A percentile compares a stretch with the other conserved stretches of the same genome.
phyloP scores from a whole-genome alignment of 257 asterid genomes.

The Paulownia fortunei region DNA sequence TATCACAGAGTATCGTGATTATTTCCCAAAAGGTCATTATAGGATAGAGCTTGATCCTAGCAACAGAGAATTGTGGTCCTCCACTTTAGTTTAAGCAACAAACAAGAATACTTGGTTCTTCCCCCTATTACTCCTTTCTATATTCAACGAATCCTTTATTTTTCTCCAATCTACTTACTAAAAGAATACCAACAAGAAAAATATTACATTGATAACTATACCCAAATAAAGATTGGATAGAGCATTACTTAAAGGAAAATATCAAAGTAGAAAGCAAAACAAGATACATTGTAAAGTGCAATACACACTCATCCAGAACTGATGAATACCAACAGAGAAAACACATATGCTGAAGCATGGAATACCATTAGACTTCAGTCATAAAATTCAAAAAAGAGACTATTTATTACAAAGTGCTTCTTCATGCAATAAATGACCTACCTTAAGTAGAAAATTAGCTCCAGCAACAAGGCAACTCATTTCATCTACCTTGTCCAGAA shows the following conservation, averaged over 20 bases:
- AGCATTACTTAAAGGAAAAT: neutral
- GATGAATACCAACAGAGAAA: slow-evolving; percentile 7
- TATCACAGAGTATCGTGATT: neutral
- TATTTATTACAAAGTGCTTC: neutral
- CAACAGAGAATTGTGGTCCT: neutral
- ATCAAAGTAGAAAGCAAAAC: neutral
- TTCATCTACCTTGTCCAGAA: slow-evolving; percentile 93
- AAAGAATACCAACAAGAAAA: neutral
- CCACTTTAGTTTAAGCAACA: neutral
- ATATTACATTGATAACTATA: neutral
- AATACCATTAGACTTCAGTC: slow-evolving; percentile 8
- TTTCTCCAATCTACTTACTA: neutral
- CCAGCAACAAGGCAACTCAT: slow-evolving; percentile 96
- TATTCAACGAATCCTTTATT: neutral
- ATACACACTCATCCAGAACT: neutral
- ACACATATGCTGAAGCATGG: neutral
- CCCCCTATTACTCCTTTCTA: neutral
- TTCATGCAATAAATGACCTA: slow-evolving; percentile 37
- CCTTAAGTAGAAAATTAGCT: slow-evolving; percentile 93
- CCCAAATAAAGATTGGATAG: slow-evolving; percentile 4
- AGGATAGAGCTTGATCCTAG: neutral
- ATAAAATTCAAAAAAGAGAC: slow-evolving; percentile 4
- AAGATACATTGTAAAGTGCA: neutral
- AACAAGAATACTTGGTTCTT: neutral
- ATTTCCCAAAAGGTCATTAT: neutral